These are phyloP conservation scores for Aspergillus coremiiformis DNA, from an alignment of 495 filamentous ascomycete genomes.

Conservation along the genomic window DNA sequence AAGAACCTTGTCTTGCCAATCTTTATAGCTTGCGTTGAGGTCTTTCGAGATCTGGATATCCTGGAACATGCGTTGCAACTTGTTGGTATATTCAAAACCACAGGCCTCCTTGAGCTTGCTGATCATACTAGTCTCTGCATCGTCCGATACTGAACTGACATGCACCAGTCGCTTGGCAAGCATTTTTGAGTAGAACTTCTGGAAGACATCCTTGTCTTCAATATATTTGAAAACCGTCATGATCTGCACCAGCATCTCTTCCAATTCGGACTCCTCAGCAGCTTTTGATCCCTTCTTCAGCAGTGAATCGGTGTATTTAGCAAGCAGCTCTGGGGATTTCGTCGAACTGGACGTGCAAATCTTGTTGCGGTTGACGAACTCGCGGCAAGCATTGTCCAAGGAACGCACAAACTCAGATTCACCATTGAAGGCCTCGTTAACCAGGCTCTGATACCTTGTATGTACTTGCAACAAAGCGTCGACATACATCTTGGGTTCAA, in stretches of 20 bases:
- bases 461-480: slow-evolving; percentile 92
- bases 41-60: slow-evolving; percentile 99
- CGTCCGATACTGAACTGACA: slow-evolving; percentile 87
- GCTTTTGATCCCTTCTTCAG: slow-evolving; percentile 88
- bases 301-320: slow-evolving; percentile 91
- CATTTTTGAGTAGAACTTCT: slow-evolving; percentile 98
- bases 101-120: slow-evolving; percentile 98
- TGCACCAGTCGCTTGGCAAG: slow-evolving; percentile 92
- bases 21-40: slow-evolving; percentile 79
- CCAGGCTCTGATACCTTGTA: slow-evolving; percentile 82
- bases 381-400: slow-evolving; percentile 91
- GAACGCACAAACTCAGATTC: slow-evolving; percentile 97
- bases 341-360: slow-evolving; percentile 88
- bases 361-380: slow-evolving; percentile 95
- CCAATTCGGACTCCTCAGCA: slow-evolving; percentile 86
- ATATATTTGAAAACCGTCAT: slow-evolving; percentile 99
- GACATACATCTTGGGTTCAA: slow-evolving; percentile 95
- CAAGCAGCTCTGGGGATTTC: slow-evolving; percentile 87
- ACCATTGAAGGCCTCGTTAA: slow-evolving; percentile 86
- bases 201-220: slow-evolving; percentile 99
- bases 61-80: slow-evolving; percentile 99
- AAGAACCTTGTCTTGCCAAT: slow-evolving; percentile 54
- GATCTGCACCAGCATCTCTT: slow-evolving; percentile 84
- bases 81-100: slow-evolving; percentile 98
- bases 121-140: slow-evolving; percentile 99